Base-by-base conservation (phyloP, 2,329 filamentous ascomycete genomes). In the Aspergillus pseudonomiae region DNA sequence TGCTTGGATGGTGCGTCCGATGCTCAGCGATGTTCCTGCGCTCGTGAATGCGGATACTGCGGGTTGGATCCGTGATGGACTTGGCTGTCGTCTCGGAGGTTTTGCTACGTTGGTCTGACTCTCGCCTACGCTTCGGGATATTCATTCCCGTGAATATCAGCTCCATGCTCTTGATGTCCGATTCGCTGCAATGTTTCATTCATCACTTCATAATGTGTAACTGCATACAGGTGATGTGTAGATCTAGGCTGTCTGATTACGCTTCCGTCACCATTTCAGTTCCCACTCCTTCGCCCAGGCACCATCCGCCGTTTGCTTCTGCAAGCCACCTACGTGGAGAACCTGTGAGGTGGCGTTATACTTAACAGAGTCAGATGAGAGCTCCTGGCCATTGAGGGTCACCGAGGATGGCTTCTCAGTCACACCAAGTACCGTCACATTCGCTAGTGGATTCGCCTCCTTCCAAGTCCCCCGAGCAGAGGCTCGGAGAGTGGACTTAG, bases 391-490 rank as follows among this genome's bases (percentile, higher is more conserved):
- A 69, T 89, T 86, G 9, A 90, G 74, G 26, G 75, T 78, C 1
- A 91, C 84, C 0, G 68, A 73, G 3, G 39, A 81, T 69, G 68
- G 76, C 63, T 74, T 67, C n/a, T 69, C 67, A 4, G 74, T 64
- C 1, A 90, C 80, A 26, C 89, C 89, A 65, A 91, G 67, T 52
- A 92, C 74, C 0, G 87, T 91, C 43, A 91, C 81, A 64, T 88
- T 89, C 1, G 82, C 85, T 16, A 92, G 78, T 0, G 83, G 75
- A 68, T 88, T 89, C 0, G 71, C 76, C 65, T 90, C 88, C 11
- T 77, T 74, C 74, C 83, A 91, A 2, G 71, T 74, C 0, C 89
- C 89, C 1, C 75, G 67, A 0, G 83, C 80, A 5, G 73, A 76
- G 0, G 82, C 85, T 43, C 79, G 80, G 5, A 91, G 73, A 6